These are phyloP conservation scores for Micractinium sp. DNA, from an alignment of 139 green algal genomes.

Conservation along the genomic window DNA sequence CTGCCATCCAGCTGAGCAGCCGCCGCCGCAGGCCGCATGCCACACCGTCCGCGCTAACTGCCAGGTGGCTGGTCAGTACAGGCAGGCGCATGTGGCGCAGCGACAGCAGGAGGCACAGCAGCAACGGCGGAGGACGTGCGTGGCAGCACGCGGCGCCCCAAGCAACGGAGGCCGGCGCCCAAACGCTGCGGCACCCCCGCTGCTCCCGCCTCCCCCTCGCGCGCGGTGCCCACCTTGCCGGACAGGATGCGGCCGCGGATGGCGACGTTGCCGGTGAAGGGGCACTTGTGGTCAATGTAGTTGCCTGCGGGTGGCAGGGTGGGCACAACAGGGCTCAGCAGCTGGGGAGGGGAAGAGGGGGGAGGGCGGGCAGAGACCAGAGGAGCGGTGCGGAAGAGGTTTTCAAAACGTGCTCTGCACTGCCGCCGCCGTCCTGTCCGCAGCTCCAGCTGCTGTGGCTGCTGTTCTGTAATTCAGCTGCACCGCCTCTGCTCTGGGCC, in stretches of 20 bases:
- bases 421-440: too few relatives aligned
- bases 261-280: constrained; percentile 98
- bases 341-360: background rate
- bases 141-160: too few relatives aligned
- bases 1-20: background rate
- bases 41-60: too few relatives aligned
- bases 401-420: background rate
- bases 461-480: too few relatives aligned
- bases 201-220: background rate
- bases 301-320: constrained; percentile 71
- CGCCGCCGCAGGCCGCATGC: background rate
- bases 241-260: constrained; percentile 98
- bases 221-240: constrained; percentile 44
- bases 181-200: too few relatives aligned
- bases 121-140: too few relatives aligned
- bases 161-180: too few relatives aligned
- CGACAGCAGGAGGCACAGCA: background rate
- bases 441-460: too few relatives aligned
- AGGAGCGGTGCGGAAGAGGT: background rate
- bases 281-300: constrained; percentile 99
- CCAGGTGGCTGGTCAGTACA: too few relatives aligned
- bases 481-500: too few relatives aligned
- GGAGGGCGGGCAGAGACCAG: background rate
- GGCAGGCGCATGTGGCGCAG: background rate
- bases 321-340: background rate